A percentile compares a stretch with the other conserved stretches of the same genome.
phyloP scores from a whole-genome alignment of 108 stramenopile genomes.

The Skeletonema grethae region DNA sequence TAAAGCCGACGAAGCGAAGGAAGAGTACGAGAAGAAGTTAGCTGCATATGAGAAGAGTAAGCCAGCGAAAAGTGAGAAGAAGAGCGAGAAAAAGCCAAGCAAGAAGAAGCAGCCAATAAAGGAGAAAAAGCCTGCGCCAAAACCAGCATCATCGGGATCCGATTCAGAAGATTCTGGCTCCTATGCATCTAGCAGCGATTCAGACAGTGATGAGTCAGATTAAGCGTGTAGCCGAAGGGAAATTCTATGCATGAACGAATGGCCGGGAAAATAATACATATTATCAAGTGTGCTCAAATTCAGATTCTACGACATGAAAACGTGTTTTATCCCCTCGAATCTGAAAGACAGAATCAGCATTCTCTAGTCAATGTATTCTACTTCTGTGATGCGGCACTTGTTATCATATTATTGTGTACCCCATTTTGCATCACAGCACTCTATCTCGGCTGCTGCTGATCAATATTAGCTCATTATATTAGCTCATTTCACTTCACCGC shows the following conservation, averaged over 20 bases:
- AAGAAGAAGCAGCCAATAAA: conserved; percentile 29
- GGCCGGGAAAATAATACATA: not conserved
- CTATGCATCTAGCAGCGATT: conserved; percentile 12
- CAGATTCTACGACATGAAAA: not conserved
- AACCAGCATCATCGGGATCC: conserved; percentile 15
- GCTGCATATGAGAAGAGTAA: conserved; percentile 37
- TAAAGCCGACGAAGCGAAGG: conserved; percentile 67
- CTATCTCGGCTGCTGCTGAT: too few relatives aligned
- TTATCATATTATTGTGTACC: too few relatives aligned
- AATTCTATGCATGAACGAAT: not conserved
- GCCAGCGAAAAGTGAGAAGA: not conserved
- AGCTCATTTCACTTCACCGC: too few relatives aligned
- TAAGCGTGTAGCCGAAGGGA: not conserved
- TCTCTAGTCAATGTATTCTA: too few relatives aligned
- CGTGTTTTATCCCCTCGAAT: too few relatives aligned
- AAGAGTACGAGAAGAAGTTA: conserved; percentile 59
- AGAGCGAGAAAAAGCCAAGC: conserved; percentile 10
- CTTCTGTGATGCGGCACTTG: too few relatives aligned
- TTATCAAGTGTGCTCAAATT: not conserved
- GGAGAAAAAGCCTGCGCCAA: conserved; percentile 40
- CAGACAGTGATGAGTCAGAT: conserved; percentile 31
- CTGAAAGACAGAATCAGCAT: too few relatives aligned
- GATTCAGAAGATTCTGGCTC: conserved; percentile 18
- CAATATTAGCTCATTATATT: too few relatives aligned
- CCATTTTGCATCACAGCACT: too few relatives aligned